Evolutionary conservation across 2,329 filamentous ascomycete species (phyloP), one percentile per base, ranked within the genome.

Genomic region (Botrytis sinoallii): DNA sequence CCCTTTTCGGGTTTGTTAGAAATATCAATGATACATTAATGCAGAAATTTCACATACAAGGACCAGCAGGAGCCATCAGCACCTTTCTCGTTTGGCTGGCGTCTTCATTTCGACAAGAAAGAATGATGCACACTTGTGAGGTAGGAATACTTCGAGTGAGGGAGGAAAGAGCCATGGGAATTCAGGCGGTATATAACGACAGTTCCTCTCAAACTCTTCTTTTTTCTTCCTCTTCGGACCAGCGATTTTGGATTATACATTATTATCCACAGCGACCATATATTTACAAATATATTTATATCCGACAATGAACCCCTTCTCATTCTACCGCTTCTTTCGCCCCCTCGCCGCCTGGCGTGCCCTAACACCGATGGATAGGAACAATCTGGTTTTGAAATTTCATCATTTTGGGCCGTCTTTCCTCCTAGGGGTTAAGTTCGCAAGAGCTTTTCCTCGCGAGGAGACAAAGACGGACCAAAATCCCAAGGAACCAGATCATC

Each of bases 31-130:
- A 46, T 46, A 46, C 16, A 20, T 20, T 8, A 20, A 46, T 18
- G 18, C 44, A 18, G 18, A 20, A 18, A n/a, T 18, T 40, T n/a
- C 40, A 55, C 72, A 69, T 70, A 75, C 75, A 76, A 42, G 75
- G 70, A 20, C 74, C 74, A 59, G 66, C 64, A 48, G 18, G 74
- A 67, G 73, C 60, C 10, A 67, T 29, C 22, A 75, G 35, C 20
- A 20, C 12, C 63, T 40, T 75, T 63, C 67, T 48, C 68, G 32
- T 22, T 70, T 35, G 14, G 67, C 72, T 67, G n/a, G n/a, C n/a
- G 12, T 57, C n/a, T 57, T 57, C 14, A 14, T 16, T 29, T 57
- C 52, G 12, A n/a, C 16, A 29, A 25, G 14, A 29, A 57, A 57
- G 52, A 57, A 16, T 18, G n/a, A 57, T 18, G 52, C 52, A 57